Conservation (phyloP, 768 basidiomycete species). For the Auricularia heimuer region DNA sequence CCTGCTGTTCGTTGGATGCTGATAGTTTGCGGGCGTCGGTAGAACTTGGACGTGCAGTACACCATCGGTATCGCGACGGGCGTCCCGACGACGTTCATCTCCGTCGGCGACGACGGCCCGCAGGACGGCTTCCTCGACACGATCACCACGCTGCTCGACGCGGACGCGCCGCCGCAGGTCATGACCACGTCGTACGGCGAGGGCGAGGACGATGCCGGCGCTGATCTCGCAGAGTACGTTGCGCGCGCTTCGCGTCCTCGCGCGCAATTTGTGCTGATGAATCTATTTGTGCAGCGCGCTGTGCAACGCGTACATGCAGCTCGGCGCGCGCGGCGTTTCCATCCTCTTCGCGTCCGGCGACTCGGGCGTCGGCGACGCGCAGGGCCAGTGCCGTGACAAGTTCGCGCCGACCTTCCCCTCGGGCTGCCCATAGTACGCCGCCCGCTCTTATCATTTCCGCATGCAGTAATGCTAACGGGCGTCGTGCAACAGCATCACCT, state of each 20-base stretch:
- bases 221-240: constrained; percentile 13
- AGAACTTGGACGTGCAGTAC: constrained; percentile 29
- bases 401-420: constrained; percentile 14
- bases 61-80: constrained; percentile 25
- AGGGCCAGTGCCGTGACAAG: constrained; percentile 6
- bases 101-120: constrained; percentile 16
- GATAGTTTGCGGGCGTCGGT: not conserved
- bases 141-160: constrained; percentile 12
- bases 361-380: constrained; percentile 12
- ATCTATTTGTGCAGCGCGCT: constrained; percentile 9
- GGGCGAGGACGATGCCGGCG: constrained; percentile 15
- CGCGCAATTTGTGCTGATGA: not conserved
- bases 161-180: constrained; percentile 12
- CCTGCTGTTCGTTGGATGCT: not conserved
- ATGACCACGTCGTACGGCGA: constrained; percentile 21
- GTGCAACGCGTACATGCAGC: constrained; percentile 20
- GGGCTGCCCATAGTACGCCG: constrained; percentile 10
- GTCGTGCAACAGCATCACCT: not conserved
- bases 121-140: constrained; percentile 19
- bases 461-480: not conserved
- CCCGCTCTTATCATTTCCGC: not conserved
- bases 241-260: not conserved
- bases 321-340: constrained; percentile 15
- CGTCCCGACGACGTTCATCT: constrained; percentile 20
- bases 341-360: constrained; percentile 14